Conservation (phyloP, 148 eudicot species). For the Fagopyrum tataricum region DNA sequence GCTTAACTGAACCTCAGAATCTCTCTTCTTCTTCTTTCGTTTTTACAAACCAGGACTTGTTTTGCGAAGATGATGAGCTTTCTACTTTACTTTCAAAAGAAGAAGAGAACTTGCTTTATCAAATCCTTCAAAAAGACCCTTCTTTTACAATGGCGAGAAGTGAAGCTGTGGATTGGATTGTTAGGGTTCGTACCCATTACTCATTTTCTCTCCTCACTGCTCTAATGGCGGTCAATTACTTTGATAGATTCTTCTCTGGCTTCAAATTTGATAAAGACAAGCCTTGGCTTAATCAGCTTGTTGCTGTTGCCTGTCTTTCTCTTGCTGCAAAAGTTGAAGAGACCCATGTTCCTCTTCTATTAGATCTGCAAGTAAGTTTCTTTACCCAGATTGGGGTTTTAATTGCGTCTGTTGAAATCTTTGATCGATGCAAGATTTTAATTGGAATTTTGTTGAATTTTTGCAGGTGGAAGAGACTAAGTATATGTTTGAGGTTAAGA, state of each 20-base stretch:
- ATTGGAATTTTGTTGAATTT: not conserved
- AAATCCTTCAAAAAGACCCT: slow-evolving; percentile 8
- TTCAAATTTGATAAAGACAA: slow-evolving; percentile 32
- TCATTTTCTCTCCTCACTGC: slow-evolving; percentile 36
- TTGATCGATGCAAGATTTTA: not conserved
- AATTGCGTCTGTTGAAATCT: not conserved
- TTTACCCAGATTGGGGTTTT: not conserved
- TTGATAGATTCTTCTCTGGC: slow-evolving; percentile 40
- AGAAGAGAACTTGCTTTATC: slow-evolving; percentile 6
- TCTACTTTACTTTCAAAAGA: slow-evolving; percentile 36
- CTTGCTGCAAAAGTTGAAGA: slow-evolving; percentile 70
- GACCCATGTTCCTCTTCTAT: slow-evolving; percentile 44
- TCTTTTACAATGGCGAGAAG: slow-evolving; percentile 19
- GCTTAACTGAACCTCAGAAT: not conserved
- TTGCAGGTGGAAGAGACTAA: slow-evolving; percentile 50
- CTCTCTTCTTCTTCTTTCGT: not conserved
- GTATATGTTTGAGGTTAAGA: slow-evolving; percentile 54
- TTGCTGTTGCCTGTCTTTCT: slow-evolving; percentile 54
- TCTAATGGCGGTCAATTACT: slow-evolving; percentile 42
- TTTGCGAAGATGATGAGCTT: slow-evolving; percentile 54
- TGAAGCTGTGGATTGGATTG: slow-evolving; percentile 30
- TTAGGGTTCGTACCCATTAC: slow-evolving; percentile 28
- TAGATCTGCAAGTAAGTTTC: slow-evolving; percentile 60
- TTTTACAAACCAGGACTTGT: slow-evolving; percentile 17
- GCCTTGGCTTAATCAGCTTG: slow-evolving; percentile 53